Base-by-base conservation (phyloP, 2,329 filamentous ascomycete genomes). In the Fusarium xyrophilum region DNA sequence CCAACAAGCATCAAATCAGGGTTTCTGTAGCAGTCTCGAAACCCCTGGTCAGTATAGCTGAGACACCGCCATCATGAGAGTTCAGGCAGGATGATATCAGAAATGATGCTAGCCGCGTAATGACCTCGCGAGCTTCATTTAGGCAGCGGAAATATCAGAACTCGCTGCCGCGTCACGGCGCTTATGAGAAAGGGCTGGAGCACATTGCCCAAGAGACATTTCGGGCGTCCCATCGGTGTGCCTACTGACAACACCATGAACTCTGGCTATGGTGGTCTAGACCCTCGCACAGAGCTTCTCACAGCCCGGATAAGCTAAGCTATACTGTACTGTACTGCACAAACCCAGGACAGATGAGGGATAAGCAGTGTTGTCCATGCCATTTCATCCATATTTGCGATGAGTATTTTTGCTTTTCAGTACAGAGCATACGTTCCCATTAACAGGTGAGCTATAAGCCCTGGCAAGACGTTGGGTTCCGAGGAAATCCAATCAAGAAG, bases 191-290 rank as follows among this genome's bases (percentile, higher is more conserved):
- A 35, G 21, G 19, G 19, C 21, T 54, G 33, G 38, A 46, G 51
- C 51, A 46, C 23, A 54, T 57, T 19, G 28, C 23, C 46, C 15
- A 28, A 32, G 27, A 46, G 48, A 46, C 28, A 32, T 52, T 66
- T 47, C 46, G 33, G 39, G 25, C 23, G 19, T 57, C 33, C 33
- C 48, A 65, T 64, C 32, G 35, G 60, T 52, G 52, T 44, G 39
- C 30, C 39, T 23, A 44, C 35, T 60, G 43, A 27, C 36, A 56
- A 65, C 46, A 61, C 52, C 28, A 51, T 30, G 46, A 28, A 56
- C 23, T 60, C 21, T 44, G 60, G 42, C 40, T 3, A 53, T 48
- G 6, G 30, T 55, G 62, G 62, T 69, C 67, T 63, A 69, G 67
- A 63, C 62, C 40, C 52, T 64, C 19, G 38, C 42, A 57, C 42